These are phyloP conservation scores for Graphium sp. DNA, from an alignment of 2,329 filamentous ascomycete genomes.

Conservation along the genomic window DNA sequence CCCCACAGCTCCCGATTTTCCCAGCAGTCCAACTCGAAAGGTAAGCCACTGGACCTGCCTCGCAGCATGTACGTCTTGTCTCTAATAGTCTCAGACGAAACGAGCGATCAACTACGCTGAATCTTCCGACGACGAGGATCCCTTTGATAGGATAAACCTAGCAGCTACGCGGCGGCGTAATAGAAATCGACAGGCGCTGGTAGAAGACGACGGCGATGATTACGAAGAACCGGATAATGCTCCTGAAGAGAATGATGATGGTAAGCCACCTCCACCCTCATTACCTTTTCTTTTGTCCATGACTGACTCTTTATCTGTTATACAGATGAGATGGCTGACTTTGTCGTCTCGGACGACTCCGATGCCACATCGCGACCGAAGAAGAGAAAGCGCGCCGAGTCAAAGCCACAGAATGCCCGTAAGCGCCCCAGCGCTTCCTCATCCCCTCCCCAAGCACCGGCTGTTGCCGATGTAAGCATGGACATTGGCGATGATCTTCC, in stretches of 20 bases:
- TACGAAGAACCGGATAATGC: slow-evolving; percentile 46
- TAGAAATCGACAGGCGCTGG: slow-evolving; percentile 40
- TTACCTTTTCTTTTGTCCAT: not conserved
- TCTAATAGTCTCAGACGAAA: not conserved
- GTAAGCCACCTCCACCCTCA: slow-evolving; percentile 16
- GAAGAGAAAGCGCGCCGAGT: slow-evolving; percentile 55
- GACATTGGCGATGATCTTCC: slow-evolving; percentile 24
- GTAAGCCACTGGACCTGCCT: slow-evolving; percentile 22
- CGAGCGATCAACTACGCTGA: slow-evolving; percentile 61
- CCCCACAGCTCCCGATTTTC: slow-evolving; percentile 20
- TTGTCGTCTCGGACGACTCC: slow-evolving; percentile 76
- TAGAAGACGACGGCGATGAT: slow-evolving; percentile 56
- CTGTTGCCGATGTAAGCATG: slow-evolving; percentile 28
- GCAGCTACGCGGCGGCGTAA: slow-evolving; percentile 16
- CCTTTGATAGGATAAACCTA: slow-evolving; percentile 6
- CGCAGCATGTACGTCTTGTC: not conserved
- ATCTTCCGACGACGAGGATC: slow-evolving; percentile 62
- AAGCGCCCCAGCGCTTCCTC: slow-evolving; percentile 46
- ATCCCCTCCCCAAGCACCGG: slow-evolving; percentile 16
- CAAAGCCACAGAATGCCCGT: slow-evolving; percentile 31
- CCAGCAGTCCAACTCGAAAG: slow-evolving; percentile 67
- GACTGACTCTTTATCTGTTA: slow-evolving; percentile 5
- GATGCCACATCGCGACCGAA: slow-evolving; percentile 38
- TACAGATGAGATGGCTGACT: slow-evolving; percentile 65
- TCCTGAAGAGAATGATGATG: slow-evolving; percentile 45